Conservation (phyloP, 2,329 filamentous ascomycete species). For the Sordariomycetes sp. region DNA sequence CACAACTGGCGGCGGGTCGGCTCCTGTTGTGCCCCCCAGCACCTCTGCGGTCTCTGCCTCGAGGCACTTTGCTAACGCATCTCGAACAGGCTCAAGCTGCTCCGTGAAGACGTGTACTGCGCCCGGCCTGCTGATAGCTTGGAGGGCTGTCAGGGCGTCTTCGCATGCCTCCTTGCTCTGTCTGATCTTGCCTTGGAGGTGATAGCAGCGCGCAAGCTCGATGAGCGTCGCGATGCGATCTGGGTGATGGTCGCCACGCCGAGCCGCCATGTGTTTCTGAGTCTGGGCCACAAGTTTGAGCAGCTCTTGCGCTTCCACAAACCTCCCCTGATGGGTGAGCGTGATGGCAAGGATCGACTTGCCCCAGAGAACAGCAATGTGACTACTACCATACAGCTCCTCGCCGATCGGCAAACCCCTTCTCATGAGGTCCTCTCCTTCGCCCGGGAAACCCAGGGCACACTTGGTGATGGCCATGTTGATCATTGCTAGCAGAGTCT, state of each 20-base stretch:
- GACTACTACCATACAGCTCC: background rate
- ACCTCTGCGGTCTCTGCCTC: too few species aligned
- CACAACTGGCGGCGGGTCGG: too few species aligned
- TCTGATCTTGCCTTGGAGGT: background rate
- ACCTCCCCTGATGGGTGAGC: background rate
- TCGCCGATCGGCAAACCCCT: background rate
- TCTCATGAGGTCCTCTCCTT: background rate
- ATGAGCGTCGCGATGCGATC: background rate
- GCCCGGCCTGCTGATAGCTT: background rate
- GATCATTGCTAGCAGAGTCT: background rate
- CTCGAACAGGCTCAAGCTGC: too few species aligned
- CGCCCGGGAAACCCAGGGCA: background rate
- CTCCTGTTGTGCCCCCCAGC: too few species aligned
- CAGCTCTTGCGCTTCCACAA: background rate
- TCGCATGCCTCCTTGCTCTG: background rate
- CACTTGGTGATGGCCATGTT: background rate
- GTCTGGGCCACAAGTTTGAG: background rate
- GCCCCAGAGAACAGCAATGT: background rate
- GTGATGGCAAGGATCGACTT: background rate
- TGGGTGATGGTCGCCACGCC: background rate
- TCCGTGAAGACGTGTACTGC: conserved; percentile 6
- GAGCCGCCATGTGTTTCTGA: background rate
- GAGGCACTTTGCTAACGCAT: too few species aligned
- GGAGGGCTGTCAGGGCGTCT: background rate
- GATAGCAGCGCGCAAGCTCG: background rate